Evolutionary conservation across 148 eudicot species (phyloP).

Genomic region (Mesembryanthemum crystallinum): DNA sequence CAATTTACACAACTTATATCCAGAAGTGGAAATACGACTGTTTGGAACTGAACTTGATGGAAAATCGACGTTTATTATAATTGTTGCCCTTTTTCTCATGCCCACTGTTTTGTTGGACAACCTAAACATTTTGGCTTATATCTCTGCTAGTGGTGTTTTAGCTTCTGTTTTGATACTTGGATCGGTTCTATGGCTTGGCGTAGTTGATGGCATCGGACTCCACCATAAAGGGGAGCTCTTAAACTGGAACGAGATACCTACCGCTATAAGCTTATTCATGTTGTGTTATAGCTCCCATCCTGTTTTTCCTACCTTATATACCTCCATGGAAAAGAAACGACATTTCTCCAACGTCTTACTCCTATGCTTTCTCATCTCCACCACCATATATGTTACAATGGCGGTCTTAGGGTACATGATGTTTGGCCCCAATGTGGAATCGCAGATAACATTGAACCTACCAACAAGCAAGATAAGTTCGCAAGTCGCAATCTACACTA

Average conservation of each 20-base stretch:
- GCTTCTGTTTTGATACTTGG: constrained; percentile 25
- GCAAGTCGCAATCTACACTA: constrained; percentile 39
- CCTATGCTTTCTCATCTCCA: neutral
- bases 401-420: constrained; percentile 15
- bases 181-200: constrained; percentile 36
- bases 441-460: constrained; percentile 15
- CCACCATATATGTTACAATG: constrained; percentile 3
- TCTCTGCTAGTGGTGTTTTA: constrained; percentile 39
- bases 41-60: constrained; percentile 20
- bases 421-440: neutral
- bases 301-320: constrained; percentile 37
- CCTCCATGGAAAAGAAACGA: constrained; percentile 26
- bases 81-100: constrained; percentile 29
- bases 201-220: constrained; percentile 36
- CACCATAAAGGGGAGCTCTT: constrained; percentile 26
- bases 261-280: constrained; percentile 39
- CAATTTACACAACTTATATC: constrained; percentile 36
- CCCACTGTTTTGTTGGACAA: constrained; percentile 35
- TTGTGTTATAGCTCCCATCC: constrained; percentile 43
- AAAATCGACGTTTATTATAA: constrained; percentile 31
- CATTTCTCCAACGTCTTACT: constrained; percentile 3
- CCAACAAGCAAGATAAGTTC: constrained; percentile 26
- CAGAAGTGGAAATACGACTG: neutral
- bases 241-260: constrained; percentile 33
- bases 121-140: constrained; percentile 33